A percentile compares a stretch with the other conserved stretches of the same genome.
These are phyloP conservation scores for Lipomyces sp. DNA, from an alignment of 805 yeast species.

Conservation along the genomic window DNA sequence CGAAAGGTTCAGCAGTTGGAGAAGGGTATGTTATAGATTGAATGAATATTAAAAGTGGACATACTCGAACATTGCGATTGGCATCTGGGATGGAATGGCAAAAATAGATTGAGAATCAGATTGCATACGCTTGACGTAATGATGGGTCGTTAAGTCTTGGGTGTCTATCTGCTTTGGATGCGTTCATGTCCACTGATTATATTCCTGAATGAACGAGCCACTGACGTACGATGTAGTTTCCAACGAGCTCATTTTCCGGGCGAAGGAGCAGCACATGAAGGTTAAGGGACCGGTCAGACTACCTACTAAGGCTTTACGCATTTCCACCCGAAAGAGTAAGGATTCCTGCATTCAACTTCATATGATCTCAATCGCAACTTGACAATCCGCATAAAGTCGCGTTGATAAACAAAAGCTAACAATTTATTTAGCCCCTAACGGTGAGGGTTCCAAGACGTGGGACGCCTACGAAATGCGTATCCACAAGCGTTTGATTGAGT, in stretches of 20 bases:
- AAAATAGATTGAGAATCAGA: not conserved
- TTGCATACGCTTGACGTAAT: not conserved
- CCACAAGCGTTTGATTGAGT: conserved; percentile 98
- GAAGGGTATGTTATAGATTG: conserved; percentile 49
- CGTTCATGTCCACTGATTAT: not conserved
- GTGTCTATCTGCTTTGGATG: not conserved
- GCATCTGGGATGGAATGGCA: not conserved
- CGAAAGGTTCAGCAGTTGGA: conserved; percentile 98
- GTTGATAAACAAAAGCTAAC: conserved; percentile 9
- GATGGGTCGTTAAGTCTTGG: not conserved
- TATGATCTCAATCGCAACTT: no score
- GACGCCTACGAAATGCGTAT: conserved; percentile 99
- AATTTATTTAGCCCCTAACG: conserved; percentile 74
- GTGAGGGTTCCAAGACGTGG: conserved; percentile 99
- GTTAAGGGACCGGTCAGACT: conserved; percentile 99
- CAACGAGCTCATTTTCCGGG: conserved; percentile 84
- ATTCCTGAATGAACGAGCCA: not conserved
- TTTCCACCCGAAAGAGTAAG: conserved; percentile 93
- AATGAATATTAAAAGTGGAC: no score
- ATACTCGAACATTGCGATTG: not conserved
- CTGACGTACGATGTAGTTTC: conserved; percentile 58
- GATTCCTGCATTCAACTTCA: not conserved
- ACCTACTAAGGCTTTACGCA: conserved; percentile 98
- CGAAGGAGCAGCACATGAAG: conserved; percentile 77
- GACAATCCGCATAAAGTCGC: not conserved